A percentile compares a stretch with the other conserved stretches of the same genome.
Conservation (phyloP, 768 basidiomycete genomes). For the Coprinopsis sp. region DNA sequence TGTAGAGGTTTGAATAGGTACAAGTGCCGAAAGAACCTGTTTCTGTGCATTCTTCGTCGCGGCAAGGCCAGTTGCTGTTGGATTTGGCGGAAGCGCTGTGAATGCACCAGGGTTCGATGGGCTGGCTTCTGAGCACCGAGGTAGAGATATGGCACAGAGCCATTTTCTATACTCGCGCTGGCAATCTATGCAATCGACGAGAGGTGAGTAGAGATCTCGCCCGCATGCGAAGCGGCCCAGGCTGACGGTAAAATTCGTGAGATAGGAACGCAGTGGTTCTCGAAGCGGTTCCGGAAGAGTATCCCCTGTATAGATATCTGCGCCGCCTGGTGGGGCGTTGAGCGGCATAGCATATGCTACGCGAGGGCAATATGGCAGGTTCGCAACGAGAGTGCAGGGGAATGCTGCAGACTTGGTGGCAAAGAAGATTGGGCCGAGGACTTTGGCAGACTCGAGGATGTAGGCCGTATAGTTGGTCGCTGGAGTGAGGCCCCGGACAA, state of each 20-base stretch:
- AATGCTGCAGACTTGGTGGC: slow-evolving; percentile 74
- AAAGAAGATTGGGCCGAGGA: slow-evolving; percentile 68
- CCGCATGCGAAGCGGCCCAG: slow-evolving; percentile 76
- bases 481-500: slow-evolving; percentile 53
- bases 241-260: slow-evolving; percentile 71
- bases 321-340: slow-evolving; percentile 39
- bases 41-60: slow-evolving; percentile 25
- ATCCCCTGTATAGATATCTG: slow-evolving; percentile 41
- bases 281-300: slow-evolving; percentile 49
- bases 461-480: slow-evolving; percentile 79
- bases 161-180: slow-evolving; percentile 67
- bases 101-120: slow-evolving; percentile 28
- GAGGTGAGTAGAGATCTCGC: slow-evolving; percentile 72
- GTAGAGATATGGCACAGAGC: slow-evolving; percentile 71
- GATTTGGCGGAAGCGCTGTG: slow-evolving; percentile 25
- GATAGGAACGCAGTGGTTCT: slow-evolving; percentile 46
- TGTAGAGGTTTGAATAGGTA: slow-evolving; percentile 29
- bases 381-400: slow-evolving; percentile 63
- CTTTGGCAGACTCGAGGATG: slow-evolving; percentile 50
- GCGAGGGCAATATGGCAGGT: slow-evolving; percentile 70
- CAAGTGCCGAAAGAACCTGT: slow-evolving; percentile 47
- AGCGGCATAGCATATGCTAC: slow-evolving; percentile 69
- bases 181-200: slow-evolving; percentile 75
- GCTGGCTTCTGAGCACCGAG: slow-evolving; percentile 64
- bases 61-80: slow-evolving; percentile 28